Percentiles rank a stretch among this genome's conserved stretches.
Evolutionary conservation across 805 yeast genomes (phyloP).

Genomic region (Isabelozyma rhagii): DNA sequence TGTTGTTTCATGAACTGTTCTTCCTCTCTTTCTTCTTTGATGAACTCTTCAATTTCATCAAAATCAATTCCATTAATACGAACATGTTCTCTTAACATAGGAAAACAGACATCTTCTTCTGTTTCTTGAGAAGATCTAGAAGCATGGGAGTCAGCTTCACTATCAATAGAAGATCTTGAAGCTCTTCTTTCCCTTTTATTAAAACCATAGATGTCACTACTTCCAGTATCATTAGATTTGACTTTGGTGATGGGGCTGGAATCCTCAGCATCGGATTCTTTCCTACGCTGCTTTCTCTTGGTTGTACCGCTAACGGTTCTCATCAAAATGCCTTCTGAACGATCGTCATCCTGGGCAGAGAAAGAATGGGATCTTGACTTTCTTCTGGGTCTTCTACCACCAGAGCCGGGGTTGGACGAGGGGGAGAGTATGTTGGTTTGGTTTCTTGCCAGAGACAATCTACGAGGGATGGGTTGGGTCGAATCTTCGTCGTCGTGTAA

Average conservation of each 20-base stretch:
- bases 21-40: constrained; percentile 56
- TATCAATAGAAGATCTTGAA: constrained; percentile 44
- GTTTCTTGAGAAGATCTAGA: constrained; percentile 84
- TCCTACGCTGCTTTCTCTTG: constrained; percentile 1
- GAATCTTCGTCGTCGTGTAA: constrained; percentile 5
- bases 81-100: constrained; percentile 68
- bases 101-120: constrained; percentile 97
- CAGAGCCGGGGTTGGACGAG: not conserved
- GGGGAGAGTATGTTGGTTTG: not conserved
- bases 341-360: constrained; percentile 3
- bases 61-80: constrained; percentile 80
- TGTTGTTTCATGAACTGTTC: constrained; percentile 21
- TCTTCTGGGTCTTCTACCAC: constrained; percentile 10
- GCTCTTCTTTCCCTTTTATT: constrained; percentile 29
- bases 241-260: constrained; percentile 22
- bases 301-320: constrained; percentile 5
- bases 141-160: constrained; percentile 69
- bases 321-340: constrained; percentile 28
- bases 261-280: not conserved
- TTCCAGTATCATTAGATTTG: constrained; percentile 20
- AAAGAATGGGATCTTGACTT: constrained; percentile 20
- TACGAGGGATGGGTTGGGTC: not conserved
- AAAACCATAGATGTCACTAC: constrained; percentile 9
- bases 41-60: constrained; percentile 83
- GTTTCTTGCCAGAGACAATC: not conserved